Conservation (phyloP, 2,329 filamentous ascomycete species). For the Pseudohalonectria lignicola region DNA sequence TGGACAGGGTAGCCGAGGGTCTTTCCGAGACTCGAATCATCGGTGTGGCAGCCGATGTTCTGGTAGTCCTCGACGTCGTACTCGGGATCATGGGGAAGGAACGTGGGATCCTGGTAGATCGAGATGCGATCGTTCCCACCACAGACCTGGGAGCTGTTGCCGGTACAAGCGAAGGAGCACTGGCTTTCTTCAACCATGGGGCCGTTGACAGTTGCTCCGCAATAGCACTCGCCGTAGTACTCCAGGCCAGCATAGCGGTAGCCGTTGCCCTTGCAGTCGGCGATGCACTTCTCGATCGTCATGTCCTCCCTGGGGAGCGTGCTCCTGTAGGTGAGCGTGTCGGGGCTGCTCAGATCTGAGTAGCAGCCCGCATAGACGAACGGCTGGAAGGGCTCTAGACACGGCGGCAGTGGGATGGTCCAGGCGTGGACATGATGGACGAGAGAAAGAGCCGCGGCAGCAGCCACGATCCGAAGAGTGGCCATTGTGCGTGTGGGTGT, state of each 20-base stretch:
- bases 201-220: constrained; percentile 38
- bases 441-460: constrained; percentile 26
- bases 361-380: constrained; percentile 38
- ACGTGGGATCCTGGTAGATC: constrained; percentile 36
- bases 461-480: constrained; percentile 18
- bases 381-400: constrained; percentile 31
- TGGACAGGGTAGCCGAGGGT: constrained; percentile 33
- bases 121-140: constrained; percentile 36
- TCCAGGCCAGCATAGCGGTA: constrained; percentile 39
- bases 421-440: constrained; percentile 24
- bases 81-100: constrained; percentile 28
- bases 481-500: constrained; percentile 15
- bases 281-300: constrained; percentile 35
- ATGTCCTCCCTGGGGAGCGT: constrained; percentile 24
- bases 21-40: constrained; percentile 26
- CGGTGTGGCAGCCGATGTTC: constrained; percentile 51
- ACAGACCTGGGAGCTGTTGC: constrained; percentile 30
- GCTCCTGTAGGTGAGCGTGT: constrained; percentile 30
- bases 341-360: constrained; percentile 20
- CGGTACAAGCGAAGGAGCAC: constrained; percentile 45
- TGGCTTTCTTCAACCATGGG: constrained; percentile 38
- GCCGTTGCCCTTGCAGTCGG: constrained; percentile 37
- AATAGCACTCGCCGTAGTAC: constrained; percentile 42
- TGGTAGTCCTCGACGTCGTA: constrained; percentile 40
- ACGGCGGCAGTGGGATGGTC: constrained; percentile 32